Base-by-base conservation (phyloP, 129 eudicot genomes). In the Silybum marianum region DNA sequence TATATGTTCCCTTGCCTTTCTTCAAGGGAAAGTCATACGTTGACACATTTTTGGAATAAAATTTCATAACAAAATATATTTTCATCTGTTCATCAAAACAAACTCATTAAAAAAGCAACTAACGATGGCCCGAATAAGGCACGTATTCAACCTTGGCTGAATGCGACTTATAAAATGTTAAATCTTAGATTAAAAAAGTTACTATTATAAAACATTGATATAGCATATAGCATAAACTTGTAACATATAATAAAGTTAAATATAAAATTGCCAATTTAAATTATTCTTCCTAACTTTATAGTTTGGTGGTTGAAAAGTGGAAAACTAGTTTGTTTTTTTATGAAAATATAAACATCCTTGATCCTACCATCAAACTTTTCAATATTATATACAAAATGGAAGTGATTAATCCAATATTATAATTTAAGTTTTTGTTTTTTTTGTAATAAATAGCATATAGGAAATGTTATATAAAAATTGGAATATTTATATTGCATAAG, bases 391-490 rank as follows among this genome's bases (percentile, higher is more conserved):
- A 44, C 54, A 44, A 11, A 44, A 10, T 44, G 54, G 4, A 44
- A 44, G 54, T 1, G 2, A 44, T 44, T 11, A 44, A 44, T 44
- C 54, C 54, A 44, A 44, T 44, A 44, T 44, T 11, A 44, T 44
- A 44, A 44, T 58, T 58, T 18, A 10, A 10, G 66, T n/a, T 58
- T 18, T 58, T 18, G 66, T 58, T 58, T 58, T 22, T 22, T 6
- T 58, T 58, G 66, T 58, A n/a, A 58, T n/a, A 58, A 58, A 58
- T 58, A 58, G 66, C 66, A 58, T 58, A 58, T 58, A 58, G 23
- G 66, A 58, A 5, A n/a, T 58, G 18, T 58, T 58, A n/a, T 54
- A 14, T n/a, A n/a, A n/a, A 58, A 58, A 19, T 58, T 58, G 6
- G 65, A 18, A 58, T n/a, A 58, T 58, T 58, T 58, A 58, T 58